phyloP scores from a whole-genome alignment of 2,329 filamentous ascomycete genomes.

The Nemania abortiva region DNA sequence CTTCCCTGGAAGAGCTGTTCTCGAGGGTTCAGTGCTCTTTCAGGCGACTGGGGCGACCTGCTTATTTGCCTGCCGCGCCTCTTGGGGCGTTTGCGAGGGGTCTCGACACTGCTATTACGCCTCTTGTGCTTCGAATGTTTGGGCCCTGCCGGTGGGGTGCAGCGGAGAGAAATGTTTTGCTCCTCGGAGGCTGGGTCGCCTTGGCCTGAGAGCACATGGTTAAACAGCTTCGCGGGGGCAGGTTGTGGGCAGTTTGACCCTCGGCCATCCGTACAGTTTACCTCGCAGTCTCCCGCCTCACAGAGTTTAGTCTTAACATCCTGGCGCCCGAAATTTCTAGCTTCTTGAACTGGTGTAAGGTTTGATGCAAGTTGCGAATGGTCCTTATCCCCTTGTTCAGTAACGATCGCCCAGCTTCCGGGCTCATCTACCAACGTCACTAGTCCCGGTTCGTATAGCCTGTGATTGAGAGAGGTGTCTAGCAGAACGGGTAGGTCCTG shows the following conservation, averaged over 20 bases:
- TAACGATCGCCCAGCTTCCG: neutral
- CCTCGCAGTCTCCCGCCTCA: neutral
- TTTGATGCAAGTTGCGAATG: neutral
- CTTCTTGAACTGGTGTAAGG: neutral
- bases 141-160: neutral
- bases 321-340: neutral
- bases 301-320: neutral
- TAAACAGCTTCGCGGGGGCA: neutral
- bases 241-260: neutral
- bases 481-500: slow-evolving; percentile 19
- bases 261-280: neutral
- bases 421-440: slow-evolving; percentile 16
- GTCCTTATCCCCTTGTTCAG: neutral
- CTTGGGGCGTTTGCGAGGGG: neutral
- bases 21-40: slow-evolving; percentile 28
- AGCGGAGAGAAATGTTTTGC: neutral
- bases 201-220: neutral
- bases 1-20: slow-evolving; percentile 22
- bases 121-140: neutral
- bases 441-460: slow-evolving; percentile 8
- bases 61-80: slow-evolving; percentile 26
- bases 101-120: neutral
- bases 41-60: slow-evolving; percentile 7
- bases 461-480: neutral
- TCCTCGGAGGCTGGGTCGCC: neutral